Conservation (phyloP, 192 early-diverging fungal genomes). For the Bifiguratus adelaidae region DNA sequence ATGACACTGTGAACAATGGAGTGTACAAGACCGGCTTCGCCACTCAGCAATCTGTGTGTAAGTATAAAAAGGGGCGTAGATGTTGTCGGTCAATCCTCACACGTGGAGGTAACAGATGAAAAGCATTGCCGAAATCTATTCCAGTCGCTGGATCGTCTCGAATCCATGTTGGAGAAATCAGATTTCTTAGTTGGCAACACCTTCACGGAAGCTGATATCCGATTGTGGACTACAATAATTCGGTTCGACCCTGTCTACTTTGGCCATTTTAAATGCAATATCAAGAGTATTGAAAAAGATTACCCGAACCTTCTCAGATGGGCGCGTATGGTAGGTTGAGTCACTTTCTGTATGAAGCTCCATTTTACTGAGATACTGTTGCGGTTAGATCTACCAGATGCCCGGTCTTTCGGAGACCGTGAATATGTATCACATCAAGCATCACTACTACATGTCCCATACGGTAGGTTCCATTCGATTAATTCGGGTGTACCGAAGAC, state of each 20-base stretch:
- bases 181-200: conserved; percentile 69
- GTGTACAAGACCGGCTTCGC: conserved; percentile 95
- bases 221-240: conserved; percentile 90
- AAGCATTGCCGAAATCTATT: conserved; percentile 64
- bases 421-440: conserved; percentile 94
- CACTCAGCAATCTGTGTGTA: conserved; percentile 68
- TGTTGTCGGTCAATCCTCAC: not conserved
- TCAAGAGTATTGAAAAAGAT: conserved; percentile 72
- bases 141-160: conserved; percentile 70
- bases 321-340: conserved; percentile 28
- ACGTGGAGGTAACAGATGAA: conserved; percentile 44
- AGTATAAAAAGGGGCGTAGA: not conserved
- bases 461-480: too few species aligned
- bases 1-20: conserved; percentile 92
- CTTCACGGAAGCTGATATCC: conserved; percentile 91
- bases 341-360: not conserved
- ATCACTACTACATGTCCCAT: conserved; percentile 89
- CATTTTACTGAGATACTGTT: not conserved
- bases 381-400: conserved; percentile 66
- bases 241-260: conserved; percentile 86
- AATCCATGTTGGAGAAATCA: conserved; percentile 58
- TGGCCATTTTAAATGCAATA: conserved; percentile 93
- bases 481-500: too few species aligned
- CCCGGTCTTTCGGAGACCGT: conserved; percentile 55
- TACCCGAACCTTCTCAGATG: conserved; percentile 86